Percentiles rank a stretch among this genome's conserved stretches.
These are phyloP conservation scores for Sporothrix brasiliensis DNA, from an alignment of 2,329 filamentous ascomycete species.

Conservation along the genomic window DNA sequence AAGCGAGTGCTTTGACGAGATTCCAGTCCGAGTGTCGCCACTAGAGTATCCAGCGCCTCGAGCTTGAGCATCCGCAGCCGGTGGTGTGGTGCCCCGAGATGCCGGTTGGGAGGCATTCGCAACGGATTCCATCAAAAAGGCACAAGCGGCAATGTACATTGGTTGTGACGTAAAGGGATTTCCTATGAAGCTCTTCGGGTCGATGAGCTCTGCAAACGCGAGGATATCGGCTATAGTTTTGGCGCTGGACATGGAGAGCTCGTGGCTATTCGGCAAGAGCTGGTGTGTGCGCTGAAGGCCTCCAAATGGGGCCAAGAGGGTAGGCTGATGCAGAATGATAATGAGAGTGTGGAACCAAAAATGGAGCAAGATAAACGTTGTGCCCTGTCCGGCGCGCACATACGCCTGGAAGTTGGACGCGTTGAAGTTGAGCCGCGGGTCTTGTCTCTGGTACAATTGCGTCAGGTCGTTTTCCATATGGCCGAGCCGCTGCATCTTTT, in stretches of 20 bases:
- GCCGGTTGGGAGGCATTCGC: constrained; percentile 68
- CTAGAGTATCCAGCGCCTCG: not conserved
- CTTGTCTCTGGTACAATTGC: constrained; percentile 70
- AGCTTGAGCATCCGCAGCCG: constrained; percentile 35
- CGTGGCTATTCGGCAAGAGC: constrained; percentile 76
- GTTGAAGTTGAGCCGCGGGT: constrained; percentile 77
- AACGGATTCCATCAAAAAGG: constrained; percentile 81
- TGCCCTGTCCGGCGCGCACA: constrained; percentile 76
- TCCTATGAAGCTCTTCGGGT: constrained; percentile 81
- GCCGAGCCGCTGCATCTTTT: constrained; percentile 70
- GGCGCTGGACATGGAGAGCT: constrained; percentile 82
- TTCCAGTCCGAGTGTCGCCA: constrained; percentile 37
- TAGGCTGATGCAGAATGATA: constrained; percentile 82
- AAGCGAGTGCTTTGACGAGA: constrained; percentile 66
- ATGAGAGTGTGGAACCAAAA: constrained; percentile 90
- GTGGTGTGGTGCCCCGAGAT: constrained; percentile 62
- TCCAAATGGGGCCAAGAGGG: constrained; percentile 75
- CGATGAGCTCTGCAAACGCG: constrained; percentile 81
- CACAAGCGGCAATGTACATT: constrained; percentile 88
- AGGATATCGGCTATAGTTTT: constrained; percentile 91
- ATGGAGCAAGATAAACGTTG: constrained; percentile 83
- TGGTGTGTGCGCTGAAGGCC: constrained; percentile 63
- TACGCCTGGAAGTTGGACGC: constrained; percentile 85
- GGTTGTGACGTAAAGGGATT: constrained; percentile 90
- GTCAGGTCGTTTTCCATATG: constrained; percentile 83